Conservation (phyloP, 306 rosid genomes). For the Pueraria montana region DNA sequence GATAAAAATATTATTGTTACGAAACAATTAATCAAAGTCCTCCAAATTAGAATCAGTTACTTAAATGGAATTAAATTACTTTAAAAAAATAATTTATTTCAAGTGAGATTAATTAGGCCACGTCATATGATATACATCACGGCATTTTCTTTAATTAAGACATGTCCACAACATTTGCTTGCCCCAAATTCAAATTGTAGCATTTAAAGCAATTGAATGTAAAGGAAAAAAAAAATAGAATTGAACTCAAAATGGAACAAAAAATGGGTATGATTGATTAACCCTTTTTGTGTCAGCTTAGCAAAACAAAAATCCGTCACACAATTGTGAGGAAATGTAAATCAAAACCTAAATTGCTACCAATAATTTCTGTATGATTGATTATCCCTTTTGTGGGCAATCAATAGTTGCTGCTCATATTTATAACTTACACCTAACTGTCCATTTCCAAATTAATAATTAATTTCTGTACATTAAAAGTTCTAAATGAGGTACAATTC, state of each 20-base stretch:
- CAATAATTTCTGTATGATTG: too few species aligned
- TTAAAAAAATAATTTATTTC: too few species aligned
- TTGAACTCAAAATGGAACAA: not conserved
- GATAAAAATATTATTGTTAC: not conserved
- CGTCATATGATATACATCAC: too few species aligned
- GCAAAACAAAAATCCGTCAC: not conserved
- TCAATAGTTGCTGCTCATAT: constrained; percentile 28
- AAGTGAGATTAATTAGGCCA: not conserved
- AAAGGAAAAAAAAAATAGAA: not conserved
- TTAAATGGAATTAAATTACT: too few species aligned
- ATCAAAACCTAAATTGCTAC: not conserved
- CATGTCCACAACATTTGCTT: not conserved
- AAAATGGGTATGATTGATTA: not conserved
- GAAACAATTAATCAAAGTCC: too few species aligned
- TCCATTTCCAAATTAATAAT: constrained; percentile 41
- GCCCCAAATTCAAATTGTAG: not conserved
- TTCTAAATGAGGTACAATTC: not conserved
- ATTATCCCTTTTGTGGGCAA: constrained; percentile 20
- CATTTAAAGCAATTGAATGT: not conserved
- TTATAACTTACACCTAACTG: constrained; percentile 5
- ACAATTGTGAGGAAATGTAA: not conserved
- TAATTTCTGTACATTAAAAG: constrained; percentile 47
- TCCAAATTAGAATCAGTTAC: not conserved
- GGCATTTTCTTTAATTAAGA: not conserved
- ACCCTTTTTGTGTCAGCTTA: not conserved